Evolutionary conservation across 805 yeast species (phyloP).

Genomic region (Ogataea naganishii): DNA sequence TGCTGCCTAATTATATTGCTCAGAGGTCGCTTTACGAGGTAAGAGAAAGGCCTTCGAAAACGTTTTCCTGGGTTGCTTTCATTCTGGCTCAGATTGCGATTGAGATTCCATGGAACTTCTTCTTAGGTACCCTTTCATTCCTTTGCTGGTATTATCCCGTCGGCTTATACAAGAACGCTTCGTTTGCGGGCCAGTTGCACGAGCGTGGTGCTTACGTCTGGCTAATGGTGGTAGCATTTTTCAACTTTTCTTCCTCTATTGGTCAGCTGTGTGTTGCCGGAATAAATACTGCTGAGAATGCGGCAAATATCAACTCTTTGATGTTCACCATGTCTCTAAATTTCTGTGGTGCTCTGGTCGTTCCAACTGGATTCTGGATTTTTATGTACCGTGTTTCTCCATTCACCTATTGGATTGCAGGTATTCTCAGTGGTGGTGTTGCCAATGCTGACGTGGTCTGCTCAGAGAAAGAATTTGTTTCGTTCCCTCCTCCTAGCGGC

Average conservation of each 20-base stretch:
- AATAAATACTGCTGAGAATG: slow-evolving; percentile 49
- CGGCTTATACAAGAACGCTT: slow-evolving; percentile 56
- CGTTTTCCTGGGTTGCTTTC: slow-evolving; percentile 60
- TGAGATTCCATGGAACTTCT: slow-evolving; percentile 58
- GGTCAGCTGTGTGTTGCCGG: slow-evolving; percentile 56
- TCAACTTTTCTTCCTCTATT: slow-evolving; percentile 45
- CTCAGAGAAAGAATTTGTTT: slow-evolving; percentile 35
- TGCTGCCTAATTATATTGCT: slow-evolving; percentile 49
- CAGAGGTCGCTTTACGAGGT: slow-evolving; percentile 66
- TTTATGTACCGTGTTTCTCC: slow-evolving; percentile 75
- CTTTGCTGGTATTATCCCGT: slow-evolving; percentile 68
- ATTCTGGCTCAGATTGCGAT: slow-evolving; percentile 52
- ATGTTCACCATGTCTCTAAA: slow-evolving; percentile 54
- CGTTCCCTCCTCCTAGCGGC: slow-evolving; percentile 44
- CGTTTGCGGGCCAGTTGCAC: slow-evolving; percentile 31
- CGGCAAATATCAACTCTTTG: slow-evolving; percentile 51
- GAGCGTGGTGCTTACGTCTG: slow-evolving; percentile 49
- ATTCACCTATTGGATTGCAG: slow-evolving; percentile 54
- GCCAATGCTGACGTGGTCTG: slow-evolving; percentile 43
- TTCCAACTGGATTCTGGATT: slow-evolving; percentile 62
- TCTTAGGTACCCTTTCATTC: slow-evolving; percentile 55
- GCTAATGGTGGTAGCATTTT: slow-evolving; percentile 35
- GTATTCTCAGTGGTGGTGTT: slow-evolving; percentile 45
- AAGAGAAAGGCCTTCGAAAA: slow-evolving; percentile 65
- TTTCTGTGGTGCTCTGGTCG: slow-evolving; percentile 72